These are phyloP conservation scores for Taphrina communis DNA, from an alignment of 1,139 yeast species.

Conservation along the genomic window DNA sequence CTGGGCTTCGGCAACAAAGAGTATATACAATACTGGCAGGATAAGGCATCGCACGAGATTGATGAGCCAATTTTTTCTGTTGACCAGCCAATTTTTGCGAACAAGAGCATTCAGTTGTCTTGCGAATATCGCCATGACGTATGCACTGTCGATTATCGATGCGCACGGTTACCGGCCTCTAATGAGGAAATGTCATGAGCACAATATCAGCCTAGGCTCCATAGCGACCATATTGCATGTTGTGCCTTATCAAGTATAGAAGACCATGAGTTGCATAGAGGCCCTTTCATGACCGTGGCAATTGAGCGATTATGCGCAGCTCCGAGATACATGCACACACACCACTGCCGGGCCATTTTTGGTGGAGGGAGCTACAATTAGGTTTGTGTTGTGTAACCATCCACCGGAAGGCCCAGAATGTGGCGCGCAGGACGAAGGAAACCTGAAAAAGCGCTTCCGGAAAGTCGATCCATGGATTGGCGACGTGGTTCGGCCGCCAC, in stretches of 20 bases:
- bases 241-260: no score
- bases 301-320: not conserved
- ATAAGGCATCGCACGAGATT: constrained; percentile 50
- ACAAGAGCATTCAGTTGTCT: constrained; percentile 25
- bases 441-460: not conserved
- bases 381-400: not conserved
- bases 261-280: no score
- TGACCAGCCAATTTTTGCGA: constrained; percentile 48
- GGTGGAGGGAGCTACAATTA: constrained; percentile 10
- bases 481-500: not conserved
- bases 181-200: no score
- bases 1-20: constrained; percentile 51
- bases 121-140: constrained; percentile 12
- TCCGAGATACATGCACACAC: no score
- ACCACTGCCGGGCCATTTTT: not conserved
- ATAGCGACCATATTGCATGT: no score
- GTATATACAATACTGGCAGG: constrained; percentile 50
- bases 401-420: not conserved
- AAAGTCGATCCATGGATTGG: not conserved
- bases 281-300: not conserved
- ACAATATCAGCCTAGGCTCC: no score
- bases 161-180: not conserved
- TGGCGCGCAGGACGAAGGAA: not conserved
- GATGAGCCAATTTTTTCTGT: constrained; percentile 50
- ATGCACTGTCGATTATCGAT: not conserved